Evolutionary conservation across 23 red algal genomes (phyloP), one percentile per base, ranked within the genome.

Genomic region (Pyropia yezoensis): DNA sequence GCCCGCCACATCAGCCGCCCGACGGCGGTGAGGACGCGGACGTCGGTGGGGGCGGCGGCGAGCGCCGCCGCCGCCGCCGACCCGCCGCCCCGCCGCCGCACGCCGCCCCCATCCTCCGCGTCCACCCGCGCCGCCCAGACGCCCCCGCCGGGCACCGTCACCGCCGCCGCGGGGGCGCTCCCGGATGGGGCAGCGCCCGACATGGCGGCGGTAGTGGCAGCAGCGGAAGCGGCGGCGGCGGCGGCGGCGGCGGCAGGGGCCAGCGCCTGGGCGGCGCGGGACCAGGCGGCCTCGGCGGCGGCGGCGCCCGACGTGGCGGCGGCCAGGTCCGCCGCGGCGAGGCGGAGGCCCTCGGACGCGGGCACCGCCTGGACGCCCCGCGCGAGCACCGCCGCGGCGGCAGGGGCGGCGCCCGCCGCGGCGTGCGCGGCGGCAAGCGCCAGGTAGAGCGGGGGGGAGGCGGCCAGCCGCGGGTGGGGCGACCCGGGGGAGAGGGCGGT

Each of bases 121-220:
- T 67, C 73, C 25, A 87, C 34, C 11, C 33, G 59, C 27, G 68
- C 22, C 32, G 89, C 69, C 89, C 89, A 95, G 22, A 95, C 59
- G 16, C 15, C 22, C 16, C 89, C 89, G 12, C 53, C 62, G 1
- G 60, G 53, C 18, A 22, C 47, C 52, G 65, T 64, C 45, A 57
- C 56, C 54, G 72, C 52, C 20, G 80, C 11, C 21, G 76, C 76
- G 19, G 62, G 50, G 32, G 78, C 63, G 39, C 75, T 34, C 15
- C 59, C 45, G n/a, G 70, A 33, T 18, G 54, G 47, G 22, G 24
- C 57, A 3, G 57, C 57, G 53, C 39, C 51, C 33, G 53, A 33
- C 24, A 33, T 22, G 11, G 30, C 32, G 1, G 25, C 54, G 7
- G 59, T 57, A 39, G 34, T 39, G 30, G 63, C 70, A 27, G 4